phyloP scores from a whole-genome alignment of 768 basidiomycete genomes.

The Rhizopogon vesiculosus region DNA sequence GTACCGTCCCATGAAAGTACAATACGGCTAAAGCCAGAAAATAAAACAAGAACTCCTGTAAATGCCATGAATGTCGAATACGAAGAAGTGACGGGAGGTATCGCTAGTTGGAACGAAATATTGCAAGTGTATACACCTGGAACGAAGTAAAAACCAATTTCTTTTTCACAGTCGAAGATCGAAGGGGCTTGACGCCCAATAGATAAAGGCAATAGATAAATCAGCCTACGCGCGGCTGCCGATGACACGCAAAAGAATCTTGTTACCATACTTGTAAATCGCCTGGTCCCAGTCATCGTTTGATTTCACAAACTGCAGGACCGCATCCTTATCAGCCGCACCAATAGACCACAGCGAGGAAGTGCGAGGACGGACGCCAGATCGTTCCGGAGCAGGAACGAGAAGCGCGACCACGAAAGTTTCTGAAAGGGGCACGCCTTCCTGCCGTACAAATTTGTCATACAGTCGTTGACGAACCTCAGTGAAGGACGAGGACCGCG shows the following conservation, averaged over 20 bases:
- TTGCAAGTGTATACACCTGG: background rate
- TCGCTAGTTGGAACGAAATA: background rate
- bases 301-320: slow-evolving; percentile 43
- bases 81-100: background rate
- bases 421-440: slow-evolving; percentile 47
- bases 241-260: slow-evolving; percentile 53
- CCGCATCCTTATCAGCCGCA: slow-evolving; percentile 16
- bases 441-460: slow-evolving; percentile 64
- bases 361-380: slow-evolving; percentile 21
- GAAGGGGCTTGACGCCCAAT: background rate
- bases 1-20: background rate
- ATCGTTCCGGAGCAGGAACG: slow-evolving; percentile 28
- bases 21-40: background rate
- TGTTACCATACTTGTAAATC: slow-evolving; percentile 37
- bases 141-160: slow-evolving; percentile 1
- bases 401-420: slow-evolving; percentile 55
- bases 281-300: slow-evolving; percentile 61
- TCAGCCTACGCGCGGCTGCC: slow-evolving; percentile 21
- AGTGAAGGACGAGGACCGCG: slow-evolving; percentile 40
- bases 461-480: slow-evolving; percentile 55
- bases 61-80: background rate
- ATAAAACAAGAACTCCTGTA: background rate
- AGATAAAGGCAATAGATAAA: slow-evolving; percentile 6
- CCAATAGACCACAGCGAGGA: slow-evolving; percentile 32
- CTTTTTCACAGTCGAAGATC: slow-evolving; percentile 5